These are phyloP conservation scores for Cruciata laevipes DNA, from an alignment of 257 asterid species.

Conservation along the genomic window DNA sequence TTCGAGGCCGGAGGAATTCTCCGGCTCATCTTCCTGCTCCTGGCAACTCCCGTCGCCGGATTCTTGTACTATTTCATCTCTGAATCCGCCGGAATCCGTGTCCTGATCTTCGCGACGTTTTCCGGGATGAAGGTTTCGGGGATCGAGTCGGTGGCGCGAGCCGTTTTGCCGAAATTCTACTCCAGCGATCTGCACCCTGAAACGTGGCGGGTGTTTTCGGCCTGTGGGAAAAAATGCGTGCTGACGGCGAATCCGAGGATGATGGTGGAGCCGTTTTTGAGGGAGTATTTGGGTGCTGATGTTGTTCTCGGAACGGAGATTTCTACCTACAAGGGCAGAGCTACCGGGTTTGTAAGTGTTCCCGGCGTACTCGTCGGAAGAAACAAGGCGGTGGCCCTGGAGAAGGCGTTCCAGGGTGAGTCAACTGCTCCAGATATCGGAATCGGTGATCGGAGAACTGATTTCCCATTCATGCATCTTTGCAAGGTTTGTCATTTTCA, in stretches of 20 bases:
- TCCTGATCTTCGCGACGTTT: constrained; percentile 52
- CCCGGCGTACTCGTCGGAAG: constrained; percentile 53
- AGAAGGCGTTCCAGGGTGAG: constrained; percentile 18
- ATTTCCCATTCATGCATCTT: constrained; percentile 56
- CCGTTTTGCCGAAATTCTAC: constrained; percentile 63
- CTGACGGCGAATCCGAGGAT: constrained; percentile 69
- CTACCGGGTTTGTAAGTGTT: constrained; percentile 48
- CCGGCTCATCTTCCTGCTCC: constrained; percentile 47
- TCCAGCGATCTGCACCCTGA: constrained; percentile 60
- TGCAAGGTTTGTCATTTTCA: constrained; percentile 47
- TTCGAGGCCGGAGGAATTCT: constrained; percentile 69
- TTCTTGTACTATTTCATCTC: constrained; percentile 48
- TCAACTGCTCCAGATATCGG: constrained; percentile 38
- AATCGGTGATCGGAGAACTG: constrained; percentile 55
- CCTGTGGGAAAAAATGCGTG: constrained; percentile 54
- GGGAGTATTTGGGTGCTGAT: constrained; percentile 58
- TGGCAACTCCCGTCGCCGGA: constrained; percentile 55
- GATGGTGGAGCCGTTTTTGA: constrained; percentile 60
- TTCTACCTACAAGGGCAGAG: constrained; percentile 36
- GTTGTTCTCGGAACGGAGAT: constrained; percentile 69
- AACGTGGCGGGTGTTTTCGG: constrained; percentile 59
- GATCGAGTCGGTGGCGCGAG: constrained; percentile 60
- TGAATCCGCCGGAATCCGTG: constrained; percentile 51
- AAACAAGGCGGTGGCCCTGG: constrained; percentile 43
- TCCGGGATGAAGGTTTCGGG: constrained; percentile 45